Evolutionary conservation across 306 rosid genomes (phyloP), one percentile per base, ranked within the genome.

Genomic region (Dalbergia cultrata): DNA sequence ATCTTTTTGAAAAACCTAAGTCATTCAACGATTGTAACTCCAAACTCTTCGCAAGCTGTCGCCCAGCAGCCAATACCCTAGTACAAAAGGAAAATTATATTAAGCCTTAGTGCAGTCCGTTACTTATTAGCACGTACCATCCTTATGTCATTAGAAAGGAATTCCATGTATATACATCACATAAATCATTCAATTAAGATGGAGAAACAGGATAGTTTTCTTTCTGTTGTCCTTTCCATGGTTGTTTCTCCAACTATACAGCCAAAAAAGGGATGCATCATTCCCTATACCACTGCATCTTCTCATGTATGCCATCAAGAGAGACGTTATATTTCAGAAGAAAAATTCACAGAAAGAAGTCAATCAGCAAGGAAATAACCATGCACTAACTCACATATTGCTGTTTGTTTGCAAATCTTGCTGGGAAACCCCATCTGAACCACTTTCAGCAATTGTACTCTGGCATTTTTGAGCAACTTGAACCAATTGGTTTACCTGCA

Each of bases 381-480:
- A 41, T 58, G 57, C 34, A 67, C 49, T 60, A 34, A 90, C 98
- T 90, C 88, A 96, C 99, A 90, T 89, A 77, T 89, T 93, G 90
- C 99, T 92, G 83, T 93, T 96, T 63, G 98, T 52, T 86, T 90
- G 97, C 56, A 96, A 82, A 67, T 93, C 99, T 85, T 89, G 94
- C 89, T 88, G 97, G 84, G 99, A 93, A 81, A 92, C 82, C 73
- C 98, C 96, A 49, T 93, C 98, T 19, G 93, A 74, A 67, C 99
- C 99, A 85, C 97, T 87, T 87, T 96, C 98, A 79, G 97, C 83
- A 65, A 96, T 86, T 54, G 91, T 88, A 77, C 85, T 92, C 80
- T 93, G 99, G 83, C 98, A 93, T 79, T 90, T 96, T 86, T 92
- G 94, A 53, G 98, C 97, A 63, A 93, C 97, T 82, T 92, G 98